Evolutionary conservation across 768 basidiomycete species (phyloP).

Genomic region (Trametes maxima): DNA sequence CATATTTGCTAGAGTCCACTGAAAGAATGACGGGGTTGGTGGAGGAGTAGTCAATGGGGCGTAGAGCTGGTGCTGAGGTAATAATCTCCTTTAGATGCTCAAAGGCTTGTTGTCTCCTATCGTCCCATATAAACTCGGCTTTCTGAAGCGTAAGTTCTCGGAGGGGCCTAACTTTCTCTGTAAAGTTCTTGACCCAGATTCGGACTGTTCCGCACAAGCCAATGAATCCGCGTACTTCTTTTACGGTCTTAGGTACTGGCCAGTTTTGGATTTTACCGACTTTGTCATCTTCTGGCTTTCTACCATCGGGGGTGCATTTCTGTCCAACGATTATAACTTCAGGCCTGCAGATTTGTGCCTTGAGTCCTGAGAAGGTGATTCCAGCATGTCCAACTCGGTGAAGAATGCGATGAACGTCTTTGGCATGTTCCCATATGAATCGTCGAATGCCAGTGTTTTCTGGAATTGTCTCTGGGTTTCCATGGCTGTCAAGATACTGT

Average conservation of each 20-base stretch:
- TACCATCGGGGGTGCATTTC: constrained; percentile 13
- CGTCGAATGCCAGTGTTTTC: constrained; percentile 22
- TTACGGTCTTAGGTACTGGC: constrained; percentile 10
- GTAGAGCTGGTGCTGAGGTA: constrained; percentile 31
- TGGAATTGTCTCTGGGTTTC: constrained; percentile 7
- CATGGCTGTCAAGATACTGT: constrained; percentile 11
- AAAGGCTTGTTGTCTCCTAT: constrained; percentile 32
- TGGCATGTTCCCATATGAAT: constrained; percentile 28
- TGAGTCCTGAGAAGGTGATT: constrained; percentile 18
- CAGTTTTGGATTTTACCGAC: constrained; percentile 19
- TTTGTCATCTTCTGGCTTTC: constrained; percentile 16
- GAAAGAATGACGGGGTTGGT: too few species aligned
- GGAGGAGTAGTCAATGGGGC: constrained; percentile 37
- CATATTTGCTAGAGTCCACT: constrained; percentile 38
- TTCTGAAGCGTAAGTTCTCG: constrained; percentile 25
- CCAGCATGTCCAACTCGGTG: constrained; percentile 20
- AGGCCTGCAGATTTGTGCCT: constrained; percentile 3
- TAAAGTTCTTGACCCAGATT: constrained; percentile 24
- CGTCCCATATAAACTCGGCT: constrained; percentile 35
- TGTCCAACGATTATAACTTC: constrained; percentile 17
- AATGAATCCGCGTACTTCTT: constrained; percentile 25
- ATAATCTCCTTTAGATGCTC: constrained; percentile 34
- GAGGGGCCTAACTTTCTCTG: constrained; percentile 10
- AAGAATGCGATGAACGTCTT: constrained; percentile 24
- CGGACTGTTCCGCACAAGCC: constrained; percentile 23